A percentile compares a stretch with the other conserved stretches of the same genome.
Conservation (phyloP, 495 filamentous ascomycete species). For the Astrocystis sublimbata region DNA sequence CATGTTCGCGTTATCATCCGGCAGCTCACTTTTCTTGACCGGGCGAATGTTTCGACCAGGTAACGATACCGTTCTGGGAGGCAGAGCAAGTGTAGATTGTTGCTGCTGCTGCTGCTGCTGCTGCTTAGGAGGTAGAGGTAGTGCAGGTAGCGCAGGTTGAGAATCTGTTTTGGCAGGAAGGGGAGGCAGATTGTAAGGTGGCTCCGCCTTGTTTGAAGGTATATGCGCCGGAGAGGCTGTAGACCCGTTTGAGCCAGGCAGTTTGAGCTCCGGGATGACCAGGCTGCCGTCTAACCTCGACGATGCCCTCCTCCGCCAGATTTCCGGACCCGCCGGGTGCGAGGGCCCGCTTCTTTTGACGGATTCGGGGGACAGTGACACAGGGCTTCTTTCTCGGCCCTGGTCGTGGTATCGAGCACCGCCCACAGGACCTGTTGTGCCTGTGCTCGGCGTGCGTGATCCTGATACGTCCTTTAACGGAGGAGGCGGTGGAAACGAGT, state of each 20-base stretch:
- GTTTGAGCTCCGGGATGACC: conserved; percentile 45
- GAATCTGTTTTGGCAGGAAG: conserved; percentile 7
- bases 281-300: conserved; percentile 42
- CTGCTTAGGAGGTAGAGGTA: conserved; percentile 19
- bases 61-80: conserved; percentile 29
- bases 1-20: conserved; percentile 25
- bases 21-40: conserved; percentile 16
- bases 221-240: conserved; percentile 36
- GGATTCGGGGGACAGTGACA: conserved; percentile 16
- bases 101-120: not conserved
- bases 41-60: conserved; percentile 32
- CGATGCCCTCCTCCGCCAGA: conserved; percentile 49
- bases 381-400: conserved; percentile 1
- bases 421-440: not conserved
- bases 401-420: not conserved
- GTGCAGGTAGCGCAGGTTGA: conserved; percentile 3
- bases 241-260: conserved; percentile 46
- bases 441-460: conserved; percentile 21
- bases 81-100: conserved; percentile 19
- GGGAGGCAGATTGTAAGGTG: conserved; percentile 20
- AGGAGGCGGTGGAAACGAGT: conserved; percentile 38
- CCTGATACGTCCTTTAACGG: conserved; percentile 38
- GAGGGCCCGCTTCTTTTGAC: conserved; percentile 29
- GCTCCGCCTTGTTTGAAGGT: conserved; percentile 17
- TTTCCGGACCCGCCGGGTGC: conserved; percentile 36